Evolutionary conservation across 176 grass and related monocot species (phyloP).

Genomic region (Lolium rigidum): DNA sequence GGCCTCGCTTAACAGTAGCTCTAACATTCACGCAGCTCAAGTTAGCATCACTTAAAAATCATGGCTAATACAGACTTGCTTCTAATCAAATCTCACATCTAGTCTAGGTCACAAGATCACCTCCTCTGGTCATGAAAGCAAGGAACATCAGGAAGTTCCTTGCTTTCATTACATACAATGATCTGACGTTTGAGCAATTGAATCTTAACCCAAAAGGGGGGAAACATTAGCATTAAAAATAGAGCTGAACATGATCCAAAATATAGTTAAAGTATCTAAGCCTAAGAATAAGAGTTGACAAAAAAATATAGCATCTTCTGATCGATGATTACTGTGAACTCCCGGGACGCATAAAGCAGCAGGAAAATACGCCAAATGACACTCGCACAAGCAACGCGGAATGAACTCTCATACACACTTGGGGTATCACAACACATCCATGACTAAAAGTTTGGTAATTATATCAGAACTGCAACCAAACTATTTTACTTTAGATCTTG

Average conservation of each 20-base stretch:
- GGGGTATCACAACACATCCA: neutral
- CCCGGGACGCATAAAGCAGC: neutral
- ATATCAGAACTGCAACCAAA: neutral
- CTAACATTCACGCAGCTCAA: neutral
- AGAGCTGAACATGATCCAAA: neutral
- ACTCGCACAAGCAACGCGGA: neutral
- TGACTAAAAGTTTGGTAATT: neutral
- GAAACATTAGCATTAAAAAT: neutral
- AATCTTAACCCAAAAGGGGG: neutral
- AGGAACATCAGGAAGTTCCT: neutral
- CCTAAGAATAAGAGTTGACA: neutral
- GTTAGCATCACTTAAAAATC: neutral
- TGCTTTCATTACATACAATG: constrained; percentile 15
- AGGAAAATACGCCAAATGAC: neutral
- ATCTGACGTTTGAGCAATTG: neutral
- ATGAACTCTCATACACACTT: constrained; percentile 2
- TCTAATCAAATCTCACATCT: neutral
- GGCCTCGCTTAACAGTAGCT: neutral
- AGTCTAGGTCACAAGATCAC: neutral
- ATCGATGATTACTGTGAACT: constrained; percentile 12
- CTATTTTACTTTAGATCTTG: constrained; percentile 3
- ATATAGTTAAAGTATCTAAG: neutral
- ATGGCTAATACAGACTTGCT: neutral
- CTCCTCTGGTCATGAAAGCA: neutral
- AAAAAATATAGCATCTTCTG: neutral